Base-by-base conservation (phyloP, 352 stramenopile species). In the Phytophthora constricta region DNA sequence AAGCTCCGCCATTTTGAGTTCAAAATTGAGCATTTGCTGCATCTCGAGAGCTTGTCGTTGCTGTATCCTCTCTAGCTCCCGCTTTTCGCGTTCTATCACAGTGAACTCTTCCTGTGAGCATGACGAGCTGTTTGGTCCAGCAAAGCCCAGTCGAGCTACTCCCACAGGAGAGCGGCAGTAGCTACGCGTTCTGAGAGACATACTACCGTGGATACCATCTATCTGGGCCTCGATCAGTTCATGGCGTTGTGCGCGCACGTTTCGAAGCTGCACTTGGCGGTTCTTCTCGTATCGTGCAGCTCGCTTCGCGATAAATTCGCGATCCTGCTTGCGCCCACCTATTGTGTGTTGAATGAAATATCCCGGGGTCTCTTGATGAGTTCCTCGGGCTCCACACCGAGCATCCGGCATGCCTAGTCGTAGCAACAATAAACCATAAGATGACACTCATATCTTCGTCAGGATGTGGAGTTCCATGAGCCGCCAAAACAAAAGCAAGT, bases 1-100 rank as follows among this genome's bases (percentile, higher is more conserved):
- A 1, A 89, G 60, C 42, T 87, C 79, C 0, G 72, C 70, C 76
- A 84, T 89, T 26, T 80, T 83, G 26, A 91, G 66, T 49, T 94
- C 86, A 58, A 90, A 90, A 13, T 69, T 63, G 0, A 92, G 59
- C 66, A 92, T 73, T 41, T 93, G 84, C 65, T 95, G 84, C 76
- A 93, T 80, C 37, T 93, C 86, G 1, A 80, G 59, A 0, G 79
- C 68, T 60, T 92, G 87, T 0, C 87, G 87, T 19, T 78, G 74
- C 53, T 82, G 77, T 23, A 95, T 93, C n/a, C 83, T 77, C 49
- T 91, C 83, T 1, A 95, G 59, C 34, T 89, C 80, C 22, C 70
- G 70, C 43, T 89, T 90, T 53, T 95, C 87, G 0, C 74, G 74
- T 51, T 90, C 78, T 19, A 95, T 74, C n/a, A 84, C 71, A 1